Conservation (phyloP, 1,139 yeast species). For the Suhomyces maxii region DNA sequence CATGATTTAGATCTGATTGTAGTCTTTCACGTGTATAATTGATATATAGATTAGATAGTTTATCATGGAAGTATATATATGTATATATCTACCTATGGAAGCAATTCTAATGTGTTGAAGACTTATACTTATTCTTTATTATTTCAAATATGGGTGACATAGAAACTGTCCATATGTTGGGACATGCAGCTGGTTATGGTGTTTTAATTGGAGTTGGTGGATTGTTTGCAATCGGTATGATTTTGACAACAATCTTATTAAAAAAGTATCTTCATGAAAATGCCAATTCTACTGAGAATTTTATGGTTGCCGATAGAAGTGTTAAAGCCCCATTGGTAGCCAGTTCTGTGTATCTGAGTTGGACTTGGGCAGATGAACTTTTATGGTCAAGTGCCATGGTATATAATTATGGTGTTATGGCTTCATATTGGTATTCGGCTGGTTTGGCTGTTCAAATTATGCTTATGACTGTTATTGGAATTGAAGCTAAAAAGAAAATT, state of each 20-base stretch:
- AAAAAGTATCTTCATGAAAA: slow-evolving; percentile 28
- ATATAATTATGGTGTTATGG: slow-evolving; percentile 29
- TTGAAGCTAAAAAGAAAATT: slow-evolving; percentile 31
- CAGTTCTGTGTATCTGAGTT: slow-evolving; percentile 28
- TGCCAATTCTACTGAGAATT: slow-evolving; percentile 30
- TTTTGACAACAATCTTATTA: slow-evolving; percentile 26
- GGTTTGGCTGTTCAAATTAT: slow-evolving; percentile 32
- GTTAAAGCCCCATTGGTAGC: slow-evolving; percentile 23
- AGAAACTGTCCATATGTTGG: slow-evolving; percentile 12
- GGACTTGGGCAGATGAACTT: slow-evolving; percentile 37
- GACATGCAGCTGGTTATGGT: slow-evolving; percentile 31
- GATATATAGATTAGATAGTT: too few species aligned
- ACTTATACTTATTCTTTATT: too few species aligned
- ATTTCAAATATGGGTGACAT: neutral
- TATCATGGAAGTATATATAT: too few species aligned
- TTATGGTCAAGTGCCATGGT: slow-evolving; percentile 27
- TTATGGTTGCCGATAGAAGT: slow-evolving; percentile 30
- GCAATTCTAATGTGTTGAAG: neutral
- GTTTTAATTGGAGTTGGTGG: slow-evolving; percentile 33
- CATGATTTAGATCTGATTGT: too few species aligned
- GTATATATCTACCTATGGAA: too few species aligned
- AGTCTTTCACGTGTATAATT: too few species aligned
- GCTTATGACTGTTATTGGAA: slow-evolving; percentile 29
- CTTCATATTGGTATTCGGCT: slow-evolving; percentile 28
- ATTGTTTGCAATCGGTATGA: slow-evolving; percentile 31